Percentiles rank a stretch among this genome's conserved stretches.
phyloP scores from a whole-genome alignment of 2,329 filamentous ascomycete genomes.

The Pochonia chlamydosporia region DNA sequence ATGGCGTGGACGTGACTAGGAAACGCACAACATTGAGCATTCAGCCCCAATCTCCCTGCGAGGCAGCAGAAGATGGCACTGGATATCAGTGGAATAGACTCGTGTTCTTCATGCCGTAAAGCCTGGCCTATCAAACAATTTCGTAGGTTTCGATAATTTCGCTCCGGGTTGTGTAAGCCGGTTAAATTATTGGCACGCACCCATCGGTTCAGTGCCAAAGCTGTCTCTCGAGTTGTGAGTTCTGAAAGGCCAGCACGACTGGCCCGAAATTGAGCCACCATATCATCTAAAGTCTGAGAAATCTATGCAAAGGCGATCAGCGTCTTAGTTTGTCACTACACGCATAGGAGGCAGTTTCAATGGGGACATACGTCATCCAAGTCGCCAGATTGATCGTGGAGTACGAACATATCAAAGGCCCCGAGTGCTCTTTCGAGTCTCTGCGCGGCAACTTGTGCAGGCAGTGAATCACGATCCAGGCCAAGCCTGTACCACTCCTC shows the following conservation, averaged over 20 bases:
- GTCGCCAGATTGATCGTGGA: conserved; percentile 68
- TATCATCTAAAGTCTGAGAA: conserved; percentile 55
- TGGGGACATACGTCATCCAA: conserved; percentile 56
- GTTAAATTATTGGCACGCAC: conserved; percentile 62
- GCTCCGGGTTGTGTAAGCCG: conserved; percentile 59
- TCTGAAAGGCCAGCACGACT: conserved; percentile 47
- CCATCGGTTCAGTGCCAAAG: conserved; percentile 62
- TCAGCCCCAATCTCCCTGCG: conserved; percentile 66
- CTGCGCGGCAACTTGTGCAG: conserved; percentile 31
- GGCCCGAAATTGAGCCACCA: conserved; percentile 50
- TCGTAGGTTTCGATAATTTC: conserved; percentile 70
- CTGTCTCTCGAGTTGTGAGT: conserved; percentile 60
- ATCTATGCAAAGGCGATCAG: conserved; percentile 39
- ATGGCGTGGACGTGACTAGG: conserved; percentile 83
- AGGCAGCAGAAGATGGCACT: conserved; percentile 81
- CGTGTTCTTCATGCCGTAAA: conserved; percentile 64
- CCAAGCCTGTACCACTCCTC: conserved; percentile 60
- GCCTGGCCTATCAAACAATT: conserved; percentile 87
- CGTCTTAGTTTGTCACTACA: background rate
- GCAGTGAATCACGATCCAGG: conserved; percentile 12
- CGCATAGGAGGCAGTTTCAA: background rate
- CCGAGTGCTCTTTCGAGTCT: conserved; percentile 68
- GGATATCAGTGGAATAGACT: conserved; percentile 80
- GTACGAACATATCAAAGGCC: conserved; percentile 84
- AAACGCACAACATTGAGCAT: conserved; percentile 73